These are phyloP conservation scores for Pseudogymnoascus sp. DNA, from an alignment of 2,329 filamentous ascomycete genomes.

Conservation along the genomic window DNA sequence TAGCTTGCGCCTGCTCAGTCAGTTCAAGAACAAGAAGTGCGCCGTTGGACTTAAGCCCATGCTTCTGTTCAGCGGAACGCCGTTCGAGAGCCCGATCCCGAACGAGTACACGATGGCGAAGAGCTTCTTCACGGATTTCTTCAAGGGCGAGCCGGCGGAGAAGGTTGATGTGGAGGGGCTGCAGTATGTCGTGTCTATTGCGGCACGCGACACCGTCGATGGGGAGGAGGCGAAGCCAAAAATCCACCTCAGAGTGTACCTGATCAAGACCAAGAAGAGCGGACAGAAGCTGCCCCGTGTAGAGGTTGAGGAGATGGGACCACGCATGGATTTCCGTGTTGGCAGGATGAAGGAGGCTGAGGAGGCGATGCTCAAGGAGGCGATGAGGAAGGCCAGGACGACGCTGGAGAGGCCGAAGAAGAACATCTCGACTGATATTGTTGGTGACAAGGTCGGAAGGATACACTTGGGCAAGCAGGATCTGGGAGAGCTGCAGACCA, in stretches of 20 bases:
- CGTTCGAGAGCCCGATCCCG: constrained; percentile 74
- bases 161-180: constrained; percentile 92
- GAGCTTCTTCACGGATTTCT: constrained; percentile 82
- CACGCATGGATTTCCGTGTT: constrained; percentile 83
- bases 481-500: constrained; percentile 76
- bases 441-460: constrained; percentile 94
- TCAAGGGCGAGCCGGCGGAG: constrained; percentile 69
- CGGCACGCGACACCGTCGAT: constrained; percentile 56
- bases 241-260: constrained; percentile 70
- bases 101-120: constrained; percentile 81
- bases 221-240: constrained; percentile 45
- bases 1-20: constrained; percentile 59
- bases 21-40: constrained; percentile 71
- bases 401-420: constrained; percentile 80
- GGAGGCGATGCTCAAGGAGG: constrained; percentile 74
- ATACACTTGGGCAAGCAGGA: constrained; percentile 91
- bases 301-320: constrained; percentile 92
- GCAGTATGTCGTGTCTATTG: constrained; percentile 81
- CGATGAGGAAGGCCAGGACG: constrained; percentile 76
- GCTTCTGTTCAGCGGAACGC: constrained; percentile 81
- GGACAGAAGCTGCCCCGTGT: constrained; percentile 83
- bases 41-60: constrained; percentile 81
- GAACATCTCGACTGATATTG: constrained; percentile 84
- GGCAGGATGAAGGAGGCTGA: constrained; percentile 77
- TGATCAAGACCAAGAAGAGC: constrained; percentile 77